Evolutionary conservation across 2,329 filamentous ascomycete species (phyloP), one percentile per base, ranked within the genome.

Genomic region (Berkeleyomyces rouxiae): DNA sequence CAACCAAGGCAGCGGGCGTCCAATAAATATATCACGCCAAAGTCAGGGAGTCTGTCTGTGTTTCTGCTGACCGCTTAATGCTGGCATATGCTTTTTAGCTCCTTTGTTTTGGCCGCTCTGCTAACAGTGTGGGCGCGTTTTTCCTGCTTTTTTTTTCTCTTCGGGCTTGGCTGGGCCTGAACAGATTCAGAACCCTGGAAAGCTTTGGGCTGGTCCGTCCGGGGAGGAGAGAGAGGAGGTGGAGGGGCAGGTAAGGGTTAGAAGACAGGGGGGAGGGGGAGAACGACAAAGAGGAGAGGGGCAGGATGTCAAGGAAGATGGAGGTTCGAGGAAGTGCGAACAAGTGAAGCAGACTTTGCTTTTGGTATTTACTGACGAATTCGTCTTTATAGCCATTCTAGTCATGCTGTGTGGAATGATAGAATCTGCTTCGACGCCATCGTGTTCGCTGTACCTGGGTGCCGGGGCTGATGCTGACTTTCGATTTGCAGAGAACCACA

Each of bases 21-120:
- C 37, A 47, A 36, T 59, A 59, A 46, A 59, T 59, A 46, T 37
- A 47, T 36, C 58, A 44, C 40, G 40, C 57, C 40, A 46, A 58
- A 40, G 23, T 7, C 31, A 47, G 23, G 23, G 23, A 37, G 16
- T 9, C 31, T 37, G 36, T 40, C 58, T 59, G 58, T 37, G 44
- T 46, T 44, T 59, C 16, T 36, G 13, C n/a, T 47, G 42, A 47
- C 58, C 42, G 42, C 42, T 59, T 37, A 47, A 59, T 37, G 10
- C 13, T 59, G 23, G 53, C 43, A 44, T 44, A 37, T 59, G 57
- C 57, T 46, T 59, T 44, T 59, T 43, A 11, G 39, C 57, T 59
- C 33, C 33, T 55, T 55, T 55, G 51, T 55, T 55, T 55, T 55
- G 51, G 51, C 33, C 51, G 33, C 51, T 55, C 33, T 55, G 51